phyloP scores from a whole-genome alignment of 768 basidiomycete genomes.

The Phaeotremella skinneri region DNA sequence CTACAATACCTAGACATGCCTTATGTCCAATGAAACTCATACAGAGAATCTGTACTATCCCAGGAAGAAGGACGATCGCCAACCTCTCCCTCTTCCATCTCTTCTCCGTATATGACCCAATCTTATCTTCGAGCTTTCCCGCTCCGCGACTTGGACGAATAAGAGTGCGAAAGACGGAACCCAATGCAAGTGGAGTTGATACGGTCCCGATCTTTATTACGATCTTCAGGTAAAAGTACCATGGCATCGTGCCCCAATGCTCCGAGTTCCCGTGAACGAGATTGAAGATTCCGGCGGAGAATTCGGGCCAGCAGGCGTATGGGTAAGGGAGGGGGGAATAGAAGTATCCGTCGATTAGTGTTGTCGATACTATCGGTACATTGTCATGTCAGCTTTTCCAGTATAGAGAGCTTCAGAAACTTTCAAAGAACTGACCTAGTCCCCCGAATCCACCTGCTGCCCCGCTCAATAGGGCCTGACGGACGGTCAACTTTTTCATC shows the following conservation, averaged over 20 bases:
- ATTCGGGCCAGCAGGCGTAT: constrained; percentile 77
- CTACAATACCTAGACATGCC: constrained; percentile 24
- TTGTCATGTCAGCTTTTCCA: too few species aligned
- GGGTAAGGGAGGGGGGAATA: constrained; percentile 57
- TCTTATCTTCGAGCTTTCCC: too few species aligned
- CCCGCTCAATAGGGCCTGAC: constrained; percentile 22
- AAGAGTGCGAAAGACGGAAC: not conserved
- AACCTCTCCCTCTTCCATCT: not conserved
- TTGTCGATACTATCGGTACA: constrained; percentile 63
- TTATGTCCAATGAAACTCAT: constrained; percentile 83
- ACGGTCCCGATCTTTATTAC: not conserved
- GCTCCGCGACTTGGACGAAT: too few species aligned
- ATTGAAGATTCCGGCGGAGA: constrained; percentile 76
- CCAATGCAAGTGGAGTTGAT: not conserved
- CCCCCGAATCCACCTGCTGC: constrained; percentile 38
- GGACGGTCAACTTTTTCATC: constrained; percentile 46
- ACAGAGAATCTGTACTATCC: not conserved
- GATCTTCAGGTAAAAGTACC: constrained; percentile 27
- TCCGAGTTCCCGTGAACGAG: constrained; percentile 77
- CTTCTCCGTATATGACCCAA: not conserved
- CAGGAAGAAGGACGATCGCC: not conserved
- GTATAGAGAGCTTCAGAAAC: too few species aligned
- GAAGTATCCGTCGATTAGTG: constrained; percentile 74
- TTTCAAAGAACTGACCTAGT: constrained; percentile 29
- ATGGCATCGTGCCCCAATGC: constrained; percentile 78